A percentile compares a stretch with the other conserved stretches of the same genome.
Evolutionary conservation across 2,329 filamentous ascomycete genomes (phyloP).

Genomic region (Exophiala lecanii-corni): DNA sequence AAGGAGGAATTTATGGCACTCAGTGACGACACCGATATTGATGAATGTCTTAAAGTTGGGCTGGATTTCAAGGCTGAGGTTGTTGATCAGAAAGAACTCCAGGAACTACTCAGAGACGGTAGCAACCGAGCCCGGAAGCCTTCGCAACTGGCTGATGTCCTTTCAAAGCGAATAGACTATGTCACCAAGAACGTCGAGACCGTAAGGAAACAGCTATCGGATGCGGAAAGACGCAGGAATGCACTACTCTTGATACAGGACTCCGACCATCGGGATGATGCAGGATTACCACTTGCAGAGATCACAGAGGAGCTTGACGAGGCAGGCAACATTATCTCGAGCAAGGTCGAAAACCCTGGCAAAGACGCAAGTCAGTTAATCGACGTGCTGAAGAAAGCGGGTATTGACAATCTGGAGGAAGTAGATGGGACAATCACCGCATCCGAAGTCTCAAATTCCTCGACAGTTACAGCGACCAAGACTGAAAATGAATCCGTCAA

Average conservation of each 20-base stretch:
- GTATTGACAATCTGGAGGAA: conserved; percentile 50
- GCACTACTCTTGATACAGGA: conserved; percentile 57
- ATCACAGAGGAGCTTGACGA: conserved; percentile 92
- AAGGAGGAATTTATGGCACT: conserved; percentile 71
- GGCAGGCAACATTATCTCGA: conserved; percentile 74
- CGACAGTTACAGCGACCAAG: no score
- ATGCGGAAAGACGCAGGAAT: conserved; percentile 65
- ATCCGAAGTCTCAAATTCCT: conserved; percentile 5
- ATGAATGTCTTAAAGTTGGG: conserved; percentile 50
- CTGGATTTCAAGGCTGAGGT: conserved; percentile 43
- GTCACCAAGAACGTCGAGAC: conserved; percentile 74
- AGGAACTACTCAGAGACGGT: conserved; percentile 46
- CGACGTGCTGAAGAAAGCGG: conserved; percentile 72
- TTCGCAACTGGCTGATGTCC: conserved; percentile 59
- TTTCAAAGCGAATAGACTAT: conserved; percentile 80
- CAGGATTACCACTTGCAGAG: conserved; percentile 75
- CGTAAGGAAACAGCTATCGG: conserved; percentile 66
- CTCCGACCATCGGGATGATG: conserved; percentile 60
- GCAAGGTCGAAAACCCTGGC: conserved; percentile 61
- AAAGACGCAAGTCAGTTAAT: conserved; percentile 63
- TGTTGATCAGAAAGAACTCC: conserved; percentile 50
- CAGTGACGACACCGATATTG: conserved; percentile 43
- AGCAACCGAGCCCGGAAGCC: conserved; percentile 45
- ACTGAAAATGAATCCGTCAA: background rate
- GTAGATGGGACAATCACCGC: conserved; percentile 17